Base-by-base conservation (phyloP, 257 asterid genomes). In the Gentiana dahurica region DNA sequence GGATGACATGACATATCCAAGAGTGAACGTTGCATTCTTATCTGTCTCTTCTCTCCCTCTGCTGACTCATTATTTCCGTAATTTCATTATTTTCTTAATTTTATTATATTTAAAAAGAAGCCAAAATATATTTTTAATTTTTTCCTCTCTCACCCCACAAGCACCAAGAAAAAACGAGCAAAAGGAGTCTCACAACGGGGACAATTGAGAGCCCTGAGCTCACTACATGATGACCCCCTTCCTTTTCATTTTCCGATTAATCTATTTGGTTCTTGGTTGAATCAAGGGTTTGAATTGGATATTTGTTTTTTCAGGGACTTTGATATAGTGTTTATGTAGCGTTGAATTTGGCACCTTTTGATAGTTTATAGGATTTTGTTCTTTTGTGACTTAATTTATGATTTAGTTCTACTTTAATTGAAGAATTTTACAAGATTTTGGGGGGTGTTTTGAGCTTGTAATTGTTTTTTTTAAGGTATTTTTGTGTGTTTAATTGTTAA, bases 351-450 rank as follows among this genome's bases (percentile, higher is more conserved):
- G 15, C 33, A 35, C 45, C 36, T 0, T 1, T 34, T 44, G 52
- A 46, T 13, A 38, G 34, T 34, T 41, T 33, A 10, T 49, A 10
- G 46, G 44, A 24, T 60, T 53, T 3, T 15, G 46, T 5, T 34
- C 6, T 52, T 12, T 65, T 4, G 13, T 41, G 34, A 49, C 11
- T 33, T 62, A 24, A 24, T 13, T n/a, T 61, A 34, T 53, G 41
- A n/a, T 57, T 44, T 36, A 24, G 32, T 62, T 49, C 41, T 68
- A 35, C 47, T 47, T 68, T 58, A 46, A 48, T 58, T 8, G 35
- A 57, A 34, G 57, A 36, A 36, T 56, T 60, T 49, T 7, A 5
- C 39, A 32, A 51, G 12, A 44, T 61, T 12, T 37, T 43, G 47
- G 53, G 51, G 47, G 53, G 44, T 48, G 43, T 34, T 59, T 41